Evolutionary conservation across 495 filamentous ascomycete species (phyloP).

Genomic region (Aspergillus cavernicola): DNA sequence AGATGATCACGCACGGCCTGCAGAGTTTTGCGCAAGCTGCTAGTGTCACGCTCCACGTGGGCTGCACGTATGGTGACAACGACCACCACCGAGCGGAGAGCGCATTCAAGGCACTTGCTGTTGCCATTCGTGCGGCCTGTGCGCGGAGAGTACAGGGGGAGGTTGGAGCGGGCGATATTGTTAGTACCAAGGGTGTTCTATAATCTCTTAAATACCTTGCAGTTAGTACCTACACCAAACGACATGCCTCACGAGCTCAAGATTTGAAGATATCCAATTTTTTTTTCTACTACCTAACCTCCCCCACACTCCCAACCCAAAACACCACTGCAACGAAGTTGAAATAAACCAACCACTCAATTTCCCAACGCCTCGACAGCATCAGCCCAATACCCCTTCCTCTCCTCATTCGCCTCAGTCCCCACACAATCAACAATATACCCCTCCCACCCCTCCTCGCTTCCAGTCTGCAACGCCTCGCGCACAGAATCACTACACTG

Average conservation of each 20-base stretch:
- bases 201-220: constrained; percentile 22
- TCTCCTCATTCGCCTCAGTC: constrained; percentile 43
- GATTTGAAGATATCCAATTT: too few species aligned
- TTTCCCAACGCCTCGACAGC: constrained; percentile 38
- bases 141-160: constrained; percentile 64
- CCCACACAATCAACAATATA: constrained; percentile 66
- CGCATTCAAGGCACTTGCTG: constrained; percentile 93
- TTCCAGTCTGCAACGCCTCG: constrained; percentile 43
- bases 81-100: constrained; percentile 97
- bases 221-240: too few species aligned
- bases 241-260: too few species aligned
- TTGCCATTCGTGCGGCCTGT: constrained; percentile 75
- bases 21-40: constrained; percentile 90
- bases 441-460: constrained; percentile 51
- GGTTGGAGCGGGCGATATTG: constrained; percentile 82
- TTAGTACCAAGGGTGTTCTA: constrained; percentile 90
- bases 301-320: background rate
- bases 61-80: constrained; percentile 82
- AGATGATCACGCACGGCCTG: constrained; percentile 97
- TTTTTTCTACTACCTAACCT: too few species aligned
- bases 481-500: constrained; percentile 53
- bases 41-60: constrained; percentile 88
- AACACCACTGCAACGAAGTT: background rate
- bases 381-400: constrained; percentile 54
- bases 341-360: background rate